These are phyloP conservation scores for Cutaneotrichosporon sp. DNA, from an alignment of 1,284 basidiomycete genomes.

Conservation along the genomic window DNA sequence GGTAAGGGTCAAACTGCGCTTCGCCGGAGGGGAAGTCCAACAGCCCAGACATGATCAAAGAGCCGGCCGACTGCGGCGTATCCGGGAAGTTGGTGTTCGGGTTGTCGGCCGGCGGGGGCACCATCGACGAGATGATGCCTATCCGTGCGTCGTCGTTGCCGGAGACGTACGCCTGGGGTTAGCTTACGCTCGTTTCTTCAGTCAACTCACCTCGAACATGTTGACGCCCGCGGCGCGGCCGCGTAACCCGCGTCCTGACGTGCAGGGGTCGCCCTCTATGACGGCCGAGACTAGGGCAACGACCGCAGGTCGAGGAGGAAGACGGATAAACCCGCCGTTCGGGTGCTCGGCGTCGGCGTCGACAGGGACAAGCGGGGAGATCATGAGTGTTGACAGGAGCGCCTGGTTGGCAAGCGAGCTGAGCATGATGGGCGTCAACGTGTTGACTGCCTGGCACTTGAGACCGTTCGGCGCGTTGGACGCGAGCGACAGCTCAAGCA, in stretches of 20 bases:
- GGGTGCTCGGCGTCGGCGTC: slow-evolving; percentile 46
- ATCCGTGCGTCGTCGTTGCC: slow-evolving; percentile 47
- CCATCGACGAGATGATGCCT: slow-evolving; percentile 46
- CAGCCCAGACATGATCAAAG: slow-evolving; percentile 52
- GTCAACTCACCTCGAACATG: slow-evolving; percentile 48
- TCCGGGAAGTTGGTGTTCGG: slow-evolving; percentile 25
- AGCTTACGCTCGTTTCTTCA: not conserved
- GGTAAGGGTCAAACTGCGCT: slow-evolving; percentile 52
- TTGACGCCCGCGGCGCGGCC: slow-evolving; percentile 50
- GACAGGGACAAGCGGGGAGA: slow-evolving; percentile 50
- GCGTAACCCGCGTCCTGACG: slow-evolving; percentile 40
- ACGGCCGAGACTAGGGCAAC: slow-evolving; percentile 45
- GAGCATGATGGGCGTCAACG: slow-evolving; percentile 59
- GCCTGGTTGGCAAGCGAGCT: slow-evolving; percentile 52
- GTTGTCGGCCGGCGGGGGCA: slow-evolving; percentile 26
- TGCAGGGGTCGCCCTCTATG: slow-evolving; percentile 40
- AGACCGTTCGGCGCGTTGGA: slow-evolving; percentile 83
- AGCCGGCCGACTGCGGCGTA: slow-evolving; percentile 48
- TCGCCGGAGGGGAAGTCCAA: slow-evolving; percentile 43
- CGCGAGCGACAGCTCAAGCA: slow-evolving; percentile 80
- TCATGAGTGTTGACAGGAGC: slow-evolving; percentile 47
- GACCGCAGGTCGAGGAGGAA: slow-evolving; percentile 46
- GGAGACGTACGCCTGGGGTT: slow-evolving; percentile 38
- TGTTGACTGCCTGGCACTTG: slow-evolving; percentile 79
- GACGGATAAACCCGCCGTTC: slow-evolving; percentile 46